These are phyloP conservation scores for Boletellus deceptivus DNA, from an alignment of 1,284 basidiomycete genomes.

Conservation along the genomic window DNA sequence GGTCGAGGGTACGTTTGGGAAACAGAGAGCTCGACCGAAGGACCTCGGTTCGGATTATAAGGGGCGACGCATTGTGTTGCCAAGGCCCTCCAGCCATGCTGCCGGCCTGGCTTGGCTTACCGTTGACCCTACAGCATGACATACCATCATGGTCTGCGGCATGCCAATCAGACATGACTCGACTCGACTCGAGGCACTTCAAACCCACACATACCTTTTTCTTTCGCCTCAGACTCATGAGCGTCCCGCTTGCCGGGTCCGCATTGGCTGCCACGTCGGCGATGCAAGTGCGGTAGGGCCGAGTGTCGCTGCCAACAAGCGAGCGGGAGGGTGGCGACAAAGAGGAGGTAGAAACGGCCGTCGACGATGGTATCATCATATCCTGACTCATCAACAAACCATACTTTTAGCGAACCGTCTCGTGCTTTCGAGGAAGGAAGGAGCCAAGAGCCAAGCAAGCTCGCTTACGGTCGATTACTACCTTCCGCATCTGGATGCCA, in stretches of 20 bases:
- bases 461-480: constrained; percentile 11
- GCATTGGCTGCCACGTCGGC: neutral
- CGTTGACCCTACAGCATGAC: neutral
- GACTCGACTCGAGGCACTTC: neutral
- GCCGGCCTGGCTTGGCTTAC: constrained; percentile 15
- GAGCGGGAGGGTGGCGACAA: neutral
- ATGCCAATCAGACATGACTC: constrained; percentile 9
- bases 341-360: neutral
- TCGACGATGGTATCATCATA: neutral
- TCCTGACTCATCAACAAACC: neutral
- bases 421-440: constrained; percentile 1
- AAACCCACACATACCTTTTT: neutral
- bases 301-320: neutral
- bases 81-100: neutral
- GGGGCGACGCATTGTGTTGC: neutral
- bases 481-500: constrained; percentile 14
- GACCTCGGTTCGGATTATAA: neutral
- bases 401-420: neutral
- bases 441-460: constrained; percentile 6
- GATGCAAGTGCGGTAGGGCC: neutral
- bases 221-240: neutral
- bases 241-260: neutral
- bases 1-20: neutral
- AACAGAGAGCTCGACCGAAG: neutral
- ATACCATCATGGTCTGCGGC: neutral